A percentile compares a stretch with the other conserved stretches of the same genome.
Conservation (phyloP, 441 rosid genomes). For the Isatis lusitanica region DNA sequence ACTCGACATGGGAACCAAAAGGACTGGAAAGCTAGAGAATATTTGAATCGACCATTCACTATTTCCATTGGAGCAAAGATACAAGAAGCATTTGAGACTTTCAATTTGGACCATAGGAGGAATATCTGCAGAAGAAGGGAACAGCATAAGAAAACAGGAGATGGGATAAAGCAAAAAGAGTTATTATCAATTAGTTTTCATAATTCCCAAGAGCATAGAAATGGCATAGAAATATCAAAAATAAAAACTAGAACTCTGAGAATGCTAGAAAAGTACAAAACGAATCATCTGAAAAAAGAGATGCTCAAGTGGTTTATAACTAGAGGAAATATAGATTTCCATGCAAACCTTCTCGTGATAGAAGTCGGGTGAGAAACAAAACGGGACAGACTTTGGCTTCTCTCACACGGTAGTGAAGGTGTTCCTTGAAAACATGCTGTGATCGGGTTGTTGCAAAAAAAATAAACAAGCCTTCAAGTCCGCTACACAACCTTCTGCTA, state of each 20-base stretch:
- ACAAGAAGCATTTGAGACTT: constrained; percentile 72
- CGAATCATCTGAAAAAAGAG: not conserved
- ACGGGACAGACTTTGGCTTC: constrained; percentile 73
- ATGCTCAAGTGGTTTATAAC: constrained; percentile 4
- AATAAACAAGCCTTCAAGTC: constrained; percentile 59
- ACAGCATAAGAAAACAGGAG: constrained; percentile 25
- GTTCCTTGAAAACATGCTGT: constrained; percentile 67
- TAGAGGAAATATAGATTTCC: not conserved
- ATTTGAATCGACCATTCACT: constrained; percentile 61
- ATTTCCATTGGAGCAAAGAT: constrained; percentile 66
- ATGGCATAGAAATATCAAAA: not conserved
- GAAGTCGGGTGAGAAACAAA: constrained; percentile 60
- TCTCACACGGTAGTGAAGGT: constrained; percentile 57
- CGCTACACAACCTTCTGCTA: constrained; percentile 43
- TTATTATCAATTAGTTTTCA: constrained; percentile 1
- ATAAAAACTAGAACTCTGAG: not conserved
- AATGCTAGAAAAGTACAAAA: constrained; percentile 12
- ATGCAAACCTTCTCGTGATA: constrained; percentile 73
- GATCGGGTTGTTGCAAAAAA: constrained; percentile 62
- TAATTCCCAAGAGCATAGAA: not conserved
- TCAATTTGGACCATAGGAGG: constrained; percentile 64
- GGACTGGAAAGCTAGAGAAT: constrained; percentile 68
- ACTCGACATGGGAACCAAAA: constrained; percentile 78
- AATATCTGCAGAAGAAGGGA: constrained; percentile 57
- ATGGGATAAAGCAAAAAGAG: not conserved